Percentiles rank a stretch among this genome's conserved stretches.
Conservation (phyloP, 1,284 basidiomycete genomes). For the Tetrapyrgos nigripes region DNA sequence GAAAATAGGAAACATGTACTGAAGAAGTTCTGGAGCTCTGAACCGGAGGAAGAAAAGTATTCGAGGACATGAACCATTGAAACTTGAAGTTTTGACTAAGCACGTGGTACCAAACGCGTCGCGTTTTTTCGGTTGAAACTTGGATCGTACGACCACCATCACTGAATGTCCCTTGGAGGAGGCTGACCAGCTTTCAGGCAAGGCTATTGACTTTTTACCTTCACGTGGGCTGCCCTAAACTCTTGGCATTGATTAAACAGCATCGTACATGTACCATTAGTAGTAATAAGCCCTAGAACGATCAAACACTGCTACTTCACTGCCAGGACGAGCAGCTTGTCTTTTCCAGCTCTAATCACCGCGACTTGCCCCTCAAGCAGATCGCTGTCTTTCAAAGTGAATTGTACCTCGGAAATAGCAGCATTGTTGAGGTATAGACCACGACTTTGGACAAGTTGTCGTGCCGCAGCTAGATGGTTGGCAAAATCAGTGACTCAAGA, state of each 20-base stretch:
- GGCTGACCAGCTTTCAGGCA: too few relatives aligned
- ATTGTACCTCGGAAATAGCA: conserved; percentile 46
- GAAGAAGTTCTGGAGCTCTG: too few relatives aligned
- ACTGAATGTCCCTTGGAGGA: too few relatives aligned
- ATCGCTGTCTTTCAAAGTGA: conserved; percentile 51
- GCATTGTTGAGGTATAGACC: conserved; percentile 54
- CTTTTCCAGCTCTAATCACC: conserved; percentile 79
- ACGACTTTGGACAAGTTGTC: conserved; percentile 54
- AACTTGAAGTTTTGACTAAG: too few relatives aligned
- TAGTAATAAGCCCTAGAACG: too few relatives aligned
- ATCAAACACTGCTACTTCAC: conserved; percentile 19
- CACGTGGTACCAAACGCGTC: conserved; percentile 7
- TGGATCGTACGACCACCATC: conserved; percentile 11
- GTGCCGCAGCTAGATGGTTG: conserved; percentile 53
- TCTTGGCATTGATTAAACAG: too few relatives aligned
- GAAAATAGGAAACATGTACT: too few relatives aligned
- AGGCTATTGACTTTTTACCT: too few relatives aligned
- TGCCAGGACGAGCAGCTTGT: conserved; percentile 72
- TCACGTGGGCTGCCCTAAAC: too few relatives aligned
- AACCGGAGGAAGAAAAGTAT: too few relatives aligned
- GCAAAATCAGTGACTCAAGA: conserved; percentile 1
- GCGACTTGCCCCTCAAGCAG: conserved; percentile 71
- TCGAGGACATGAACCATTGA: too few relatives aligned
- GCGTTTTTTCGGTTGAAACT: conserved; percentile 4
- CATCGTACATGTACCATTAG: too few relatives aligned